phyloP scores from a whole-genome alignment of 192 early-diverging fungal genomes.

The Umbelopsis ramanniana region DNA sequence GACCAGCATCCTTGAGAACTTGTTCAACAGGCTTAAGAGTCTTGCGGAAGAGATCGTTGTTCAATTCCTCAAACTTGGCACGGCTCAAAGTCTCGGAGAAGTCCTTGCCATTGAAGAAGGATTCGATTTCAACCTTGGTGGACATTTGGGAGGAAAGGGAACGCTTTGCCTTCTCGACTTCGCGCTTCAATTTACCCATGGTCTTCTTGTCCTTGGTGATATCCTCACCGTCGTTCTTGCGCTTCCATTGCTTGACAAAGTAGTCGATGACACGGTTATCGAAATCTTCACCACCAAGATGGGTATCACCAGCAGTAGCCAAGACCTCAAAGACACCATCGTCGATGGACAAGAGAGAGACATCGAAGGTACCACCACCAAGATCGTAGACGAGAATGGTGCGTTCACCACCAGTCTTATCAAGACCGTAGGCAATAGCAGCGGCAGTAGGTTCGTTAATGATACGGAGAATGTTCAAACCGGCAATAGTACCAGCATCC shows the following conservation, averaged over 20 bases:
- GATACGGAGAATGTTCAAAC: slow-evolving; percentile 83
- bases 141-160: slow-evolving; percentile 89
- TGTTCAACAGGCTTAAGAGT: slow-evolving; percentile 89
- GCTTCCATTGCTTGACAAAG: slow-evolving; percentile 89
- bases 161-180: slow-evolving; percentile 89
- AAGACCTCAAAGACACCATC: slow-evolving; percentile 98
- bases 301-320: slow-evolving; percentile 97
- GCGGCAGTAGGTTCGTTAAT: slow-evolving; percentile 98
- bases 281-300: slow-evolving; percentile 99
- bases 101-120: slow-evolving; percentile 83
- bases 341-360: slow-evolving; percentile 93
- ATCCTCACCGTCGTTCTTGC: slow-evolving; percentile 78
- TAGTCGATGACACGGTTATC: slow-evolving; percentile 94
- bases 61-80: slow-evolving; percentile 93
- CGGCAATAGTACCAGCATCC: slow-evolving; percentile 87
- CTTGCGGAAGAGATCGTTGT: slow-evolving; percentile 89
- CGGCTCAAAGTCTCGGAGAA: slow-evolving; percentile 90
- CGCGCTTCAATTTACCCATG: slow-evolving; percentile 91
- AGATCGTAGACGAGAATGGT: slow-evolving; percentile 98
- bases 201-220: slow-evolving; percentile 81
- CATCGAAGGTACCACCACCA: slow-evolving; percentile 97
- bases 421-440: slow-evolving; percentile 97
- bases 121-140: slow-evolving; percentile 87
- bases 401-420: slow-evolving; percentile 87
- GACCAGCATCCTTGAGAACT: slow-evolving; percentile 85